phyloP scores from a whole-genome alignment of 1,284 basidiomycete genomes.

The Ustilago hordei region DNA sequence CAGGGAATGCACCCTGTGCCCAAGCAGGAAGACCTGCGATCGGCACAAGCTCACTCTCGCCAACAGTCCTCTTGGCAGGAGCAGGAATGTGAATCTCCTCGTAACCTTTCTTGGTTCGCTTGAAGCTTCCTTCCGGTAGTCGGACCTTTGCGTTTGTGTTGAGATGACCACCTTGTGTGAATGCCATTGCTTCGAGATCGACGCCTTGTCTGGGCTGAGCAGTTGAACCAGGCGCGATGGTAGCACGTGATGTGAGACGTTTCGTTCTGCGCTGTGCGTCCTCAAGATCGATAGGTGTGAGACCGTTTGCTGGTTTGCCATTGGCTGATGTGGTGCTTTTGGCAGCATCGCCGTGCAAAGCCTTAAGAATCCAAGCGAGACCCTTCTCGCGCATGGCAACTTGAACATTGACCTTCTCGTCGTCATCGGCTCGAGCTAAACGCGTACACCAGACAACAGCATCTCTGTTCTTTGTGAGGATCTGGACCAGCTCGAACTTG shows the following conservation, averaged over 20 bases:
- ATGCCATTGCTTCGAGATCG: conserved; percentile 94
- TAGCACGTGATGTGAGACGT: conserved; percentile 83
- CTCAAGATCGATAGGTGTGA: conserved; percentile 82
- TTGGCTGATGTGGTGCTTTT: conserved; percentile 18
- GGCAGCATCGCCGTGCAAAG: conserved; percentile 72
- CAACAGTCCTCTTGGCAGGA: conserved; percentile 79
- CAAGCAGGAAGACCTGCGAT: conserved; percentile 84
- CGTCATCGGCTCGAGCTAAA: conserved; percentile 86
- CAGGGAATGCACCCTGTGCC: conserved; percentile 73
- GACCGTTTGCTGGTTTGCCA: conserved; percentile 70
- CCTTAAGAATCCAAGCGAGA: conserved; percentile 92
- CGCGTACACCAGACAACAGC: conserved; percentile 98
- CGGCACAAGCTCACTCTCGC: conserved; percentile 78
- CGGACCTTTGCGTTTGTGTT: conserved; percentile 99
- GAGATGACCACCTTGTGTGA: conserved; percentile 92
- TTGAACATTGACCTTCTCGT: conserved; percentile 92
- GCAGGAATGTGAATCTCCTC: conserved; percentile 98
- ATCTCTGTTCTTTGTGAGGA: conserved; percentile 94
- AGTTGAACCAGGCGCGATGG: conserved; percentile 86
- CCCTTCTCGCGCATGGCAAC: conserved; percentile 99
- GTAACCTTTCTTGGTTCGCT: conserved; percentile 94
- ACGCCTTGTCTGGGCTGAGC: conserved; percentile 83
- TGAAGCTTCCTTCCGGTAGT: conserved; percentile 96
- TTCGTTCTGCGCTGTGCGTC: conserved; percentile 67
- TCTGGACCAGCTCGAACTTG: conserved; percentile 89